These are phyloP conservation scores for Nymphaea thermarum DNA, from an alignment of 164 flowering plant genomes.

Conservation along the genomic window DNA sequence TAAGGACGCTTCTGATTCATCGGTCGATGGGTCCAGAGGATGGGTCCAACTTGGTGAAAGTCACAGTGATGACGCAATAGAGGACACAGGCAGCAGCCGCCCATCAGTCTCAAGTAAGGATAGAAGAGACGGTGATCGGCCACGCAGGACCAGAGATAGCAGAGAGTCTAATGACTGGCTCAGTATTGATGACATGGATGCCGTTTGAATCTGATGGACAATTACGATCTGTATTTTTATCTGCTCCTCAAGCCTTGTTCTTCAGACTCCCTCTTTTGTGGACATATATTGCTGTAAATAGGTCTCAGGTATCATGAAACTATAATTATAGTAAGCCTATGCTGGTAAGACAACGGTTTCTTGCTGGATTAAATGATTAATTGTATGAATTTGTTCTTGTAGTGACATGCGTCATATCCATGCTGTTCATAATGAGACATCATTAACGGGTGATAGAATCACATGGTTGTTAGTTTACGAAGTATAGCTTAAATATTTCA, in stretches of 20 bases:
- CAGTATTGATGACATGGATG: constrained; percentile 54
- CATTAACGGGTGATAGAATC: background rate
- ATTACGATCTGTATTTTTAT: background rate
- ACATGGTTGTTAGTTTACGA: background rate
- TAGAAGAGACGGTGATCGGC: background rate
- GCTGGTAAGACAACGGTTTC: background rate
- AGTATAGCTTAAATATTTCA: too few relatives aligned
- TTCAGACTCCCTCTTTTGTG: background rate
- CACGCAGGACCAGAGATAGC: constrained; percentile 9
- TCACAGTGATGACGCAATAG: constrained; percentile 29
- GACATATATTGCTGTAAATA: background rate
- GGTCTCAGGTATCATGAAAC: background rate
- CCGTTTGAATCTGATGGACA: constrained; percentile 9
- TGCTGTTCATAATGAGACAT: background rate
- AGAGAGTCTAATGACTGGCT: constrained; percentile 76
- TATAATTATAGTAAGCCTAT: background rate
- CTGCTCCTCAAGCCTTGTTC: constrained; percentile 1
- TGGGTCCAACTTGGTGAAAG: constrained; percentile 63
- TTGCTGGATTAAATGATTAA: background rate
- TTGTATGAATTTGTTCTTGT: background rate
- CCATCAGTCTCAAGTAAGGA: constrained; percentile 13
- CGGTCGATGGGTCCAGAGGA: constrained; percentile 45
- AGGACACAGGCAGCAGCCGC: constrained; percentile 8
- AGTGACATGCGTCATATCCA: background rate
- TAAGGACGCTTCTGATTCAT: constrained; percentile 32